Evolutionary conservation across 164 flowering plant species (phyloP).

Genomic region (Dillenia suffruticosa): DNA sequence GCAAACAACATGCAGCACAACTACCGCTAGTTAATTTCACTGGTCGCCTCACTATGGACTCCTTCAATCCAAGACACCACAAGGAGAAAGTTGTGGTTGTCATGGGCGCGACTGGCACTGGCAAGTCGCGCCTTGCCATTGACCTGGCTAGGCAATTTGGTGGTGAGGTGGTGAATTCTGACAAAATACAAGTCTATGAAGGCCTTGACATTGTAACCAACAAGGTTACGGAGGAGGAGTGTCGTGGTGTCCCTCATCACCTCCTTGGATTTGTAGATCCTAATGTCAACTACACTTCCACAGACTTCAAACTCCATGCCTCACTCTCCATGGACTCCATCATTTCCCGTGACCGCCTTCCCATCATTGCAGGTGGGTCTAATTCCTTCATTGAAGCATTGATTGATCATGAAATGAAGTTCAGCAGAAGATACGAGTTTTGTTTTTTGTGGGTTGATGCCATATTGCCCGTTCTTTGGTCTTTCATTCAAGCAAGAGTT

Average conservation of each 20-base stretch:
- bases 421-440: slow-evolving; percentile 46
- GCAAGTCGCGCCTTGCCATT: slow-evolving; percentile 72
- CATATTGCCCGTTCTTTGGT: slow-evolving; percentile 29
- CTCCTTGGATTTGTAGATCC: slow-evolving; percentile 52
- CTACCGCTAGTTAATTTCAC: slow-evolving; percentile 31
- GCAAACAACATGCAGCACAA: slow-evolving; percentile 30
- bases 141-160: slow-evolving; percentile 62
- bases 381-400: slow-evolving; percentile 67
- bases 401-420: slow-evolving; percentile 36
- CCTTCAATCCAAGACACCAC: slow-evolving; percentile 23
- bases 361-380: slow-evolving; percentile 88
- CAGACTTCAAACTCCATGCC: slow-evolving; percentile 45
- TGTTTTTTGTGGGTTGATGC: slow-evolving; percentile 66
- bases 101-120: slow-evolving; percentile 88
- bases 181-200: slow-evolving; percentile 77
- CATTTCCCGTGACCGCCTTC: slow-evolving; percentile 31
- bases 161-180: slow-evolving; percentile 75
- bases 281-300: slow-evolving; percentile 38
- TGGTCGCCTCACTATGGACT: slow-evolving; percentile 22
- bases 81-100: slow-evolving; percentile 75
- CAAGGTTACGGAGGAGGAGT: slow-evolving; percentile 69
- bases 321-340: slow-evolving; percentile 38
- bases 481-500: slow-evolving; percentile 41
- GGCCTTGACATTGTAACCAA: slow-evolving; percentile 82
- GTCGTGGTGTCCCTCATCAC: slow-evolving; percentile 64